Base-by-base conservation (phyloP, 345 rosid genomes). In the Clarkia xantiana region DNA sequence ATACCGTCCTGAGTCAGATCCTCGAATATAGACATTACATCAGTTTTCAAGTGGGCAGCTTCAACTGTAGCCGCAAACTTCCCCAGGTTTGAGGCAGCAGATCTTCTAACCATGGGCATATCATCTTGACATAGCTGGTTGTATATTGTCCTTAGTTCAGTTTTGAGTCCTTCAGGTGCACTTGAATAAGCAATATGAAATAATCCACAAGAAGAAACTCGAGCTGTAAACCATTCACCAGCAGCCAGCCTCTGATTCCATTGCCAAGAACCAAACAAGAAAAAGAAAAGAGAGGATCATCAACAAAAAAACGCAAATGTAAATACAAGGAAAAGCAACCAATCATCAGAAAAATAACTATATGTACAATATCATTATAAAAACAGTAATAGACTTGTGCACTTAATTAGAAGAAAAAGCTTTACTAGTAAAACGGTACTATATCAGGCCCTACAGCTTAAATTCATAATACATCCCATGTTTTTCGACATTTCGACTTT, bases 81-180 rank as follows among this genome's bases (percentile, higher is more conserved):
- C 53, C 94, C 96, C 44, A 90, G 73, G 63, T 86, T 90, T 12
- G 91, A 67, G 18, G 94, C 95, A 40, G 97, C 97, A 49, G 97
- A 85, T 72, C 88, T 90, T 51, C 97, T 77, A 62, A 90, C 97
- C 94, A 81, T 90, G 34, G 95, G 95, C 97, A 86, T 86, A 67
- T 85, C 95, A 76, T 90, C 97, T 74, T 86, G 91, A 67, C 97
- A 90, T 25, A 90, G 70, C 61, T 86, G 94, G 44, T 68, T 67
- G 63, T 80, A 90, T 57, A 71, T 49, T 10, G 81, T 60, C 51
- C 97, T 66, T 45, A 86, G 61, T 71, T 90, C 94, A 29, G 81
- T 73, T 62, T 83, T 86, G 60, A 71, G 34, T 62, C 53, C 47
- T 58, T 90, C 95, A 6, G 91, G 59, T 34, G 97, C 97, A 76